A percentile compares a stretch with the other conserved stretches of the same genome.
phyloP scores from a whole-genome alignment of 169 alveolate genomes.

The Babesia divergens region DNA sequence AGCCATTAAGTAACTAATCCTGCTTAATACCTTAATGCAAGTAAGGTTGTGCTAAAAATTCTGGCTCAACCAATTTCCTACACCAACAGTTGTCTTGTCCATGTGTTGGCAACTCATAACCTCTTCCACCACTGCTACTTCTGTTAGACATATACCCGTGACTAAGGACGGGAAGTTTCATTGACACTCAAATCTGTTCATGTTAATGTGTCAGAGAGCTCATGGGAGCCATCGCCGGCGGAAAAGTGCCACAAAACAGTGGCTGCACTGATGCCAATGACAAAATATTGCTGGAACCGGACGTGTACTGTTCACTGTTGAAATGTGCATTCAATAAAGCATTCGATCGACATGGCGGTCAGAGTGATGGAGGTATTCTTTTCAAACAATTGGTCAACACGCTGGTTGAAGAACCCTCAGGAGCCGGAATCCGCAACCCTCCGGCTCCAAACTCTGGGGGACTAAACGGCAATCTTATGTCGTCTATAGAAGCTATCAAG shows the following conservation, averaged over 20 bases:
- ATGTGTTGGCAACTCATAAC: too few species aligned
- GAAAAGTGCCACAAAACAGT: background rate
- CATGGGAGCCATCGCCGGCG: background rate
- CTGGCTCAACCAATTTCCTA: too few species aligned
- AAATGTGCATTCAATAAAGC: constrained; percentile 59
- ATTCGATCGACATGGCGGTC: background rate
- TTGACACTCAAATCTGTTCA: too few species aligned
- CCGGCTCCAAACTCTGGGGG: constrained; percentile 31
- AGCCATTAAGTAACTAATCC: too few species aligned
- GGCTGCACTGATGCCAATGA: background rate
- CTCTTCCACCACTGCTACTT: too few species aligned
- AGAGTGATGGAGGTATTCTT: background rate
- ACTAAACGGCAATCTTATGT: constrained; percentile 46
- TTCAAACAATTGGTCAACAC: constrained; percentile 29
- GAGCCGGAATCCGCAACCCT: background rate
- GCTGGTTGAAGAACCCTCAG: constrained; percentile 18
- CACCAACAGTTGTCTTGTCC: too few species aligned
- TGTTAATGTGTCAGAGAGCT: too few species aligned
- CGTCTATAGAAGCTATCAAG: constrained; percentile 50
- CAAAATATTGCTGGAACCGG: constrained; percentile 48
- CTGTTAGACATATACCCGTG: too few species aligned
- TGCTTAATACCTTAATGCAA: too few species aligned
- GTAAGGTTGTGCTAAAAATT: too few species aligned
- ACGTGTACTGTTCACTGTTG: constrained; percentile 65
- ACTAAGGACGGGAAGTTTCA: too few species aligned